These are phyloP conservation scores for Zymoseptoria pseudotritici DNA, from an alignment of 2,329 filamentous ascomycete genomes.

Conservation along the genomic window DNA sequence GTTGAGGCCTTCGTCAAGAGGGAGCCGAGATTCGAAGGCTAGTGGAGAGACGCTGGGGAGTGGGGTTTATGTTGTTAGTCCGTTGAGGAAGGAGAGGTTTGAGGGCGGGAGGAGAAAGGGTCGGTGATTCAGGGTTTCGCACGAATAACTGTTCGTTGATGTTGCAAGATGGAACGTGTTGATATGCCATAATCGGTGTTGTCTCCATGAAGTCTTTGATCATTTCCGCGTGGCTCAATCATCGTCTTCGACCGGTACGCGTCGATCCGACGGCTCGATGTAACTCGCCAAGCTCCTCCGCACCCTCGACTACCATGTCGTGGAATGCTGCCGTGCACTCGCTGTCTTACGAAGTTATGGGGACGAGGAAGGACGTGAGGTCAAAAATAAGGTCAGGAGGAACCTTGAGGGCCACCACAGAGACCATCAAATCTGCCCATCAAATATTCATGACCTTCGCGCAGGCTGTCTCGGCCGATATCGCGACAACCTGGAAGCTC, in stretches of 20 bases:
- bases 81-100: conserved; percentile 1
- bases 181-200: background rate
- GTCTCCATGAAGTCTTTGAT: background rate
- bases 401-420: too few species aligned
- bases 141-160: background rate
- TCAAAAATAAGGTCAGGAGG: background rate
- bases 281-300: background rate
- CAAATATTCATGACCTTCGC: background rate
- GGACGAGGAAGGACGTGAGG: background rate
- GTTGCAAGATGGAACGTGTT: background rate
- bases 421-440: background rate
- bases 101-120: background rate
- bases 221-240: too few species aligned
- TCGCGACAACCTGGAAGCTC: too few species aligned
- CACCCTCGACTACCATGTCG: background rate
- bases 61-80: conserved; percentile 9
- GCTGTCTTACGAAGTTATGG: too few species aligned
- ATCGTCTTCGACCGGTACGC: background rate
- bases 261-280: background rate
- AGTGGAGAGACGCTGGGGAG: conserved; percentile 1
- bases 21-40: background rate
- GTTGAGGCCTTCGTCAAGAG: background rate
- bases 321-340: too few species aligned
- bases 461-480: background rate
- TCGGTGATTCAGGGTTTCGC: background rate